phyloP scores from a whole-genome alignment of 805 yeast species.

The Yarrowia sp. region DNA sequence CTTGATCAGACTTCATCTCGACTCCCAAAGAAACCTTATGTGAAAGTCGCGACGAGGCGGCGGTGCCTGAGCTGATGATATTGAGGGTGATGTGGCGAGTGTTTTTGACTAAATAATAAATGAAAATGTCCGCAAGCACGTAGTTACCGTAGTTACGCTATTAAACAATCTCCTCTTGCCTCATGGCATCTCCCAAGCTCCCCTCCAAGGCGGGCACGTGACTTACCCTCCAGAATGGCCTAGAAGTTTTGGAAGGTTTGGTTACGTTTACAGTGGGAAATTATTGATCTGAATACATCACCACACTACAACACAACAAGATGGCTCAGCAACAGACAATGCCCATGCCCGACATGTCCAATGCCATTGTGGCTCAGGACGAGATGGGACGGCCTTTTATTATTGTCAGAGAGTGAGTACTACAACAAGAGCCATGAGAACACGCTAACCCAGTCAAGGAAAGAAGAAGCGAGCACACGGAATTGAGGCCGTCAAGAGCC shows the following conservation, averaged over 20 bases:
- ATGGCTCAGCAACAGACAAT: slow-evolving; percentile 31
- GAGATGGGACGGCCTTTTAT: slow-evolving; percentile 99
- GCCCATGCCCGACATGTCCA: slow-evolving; percentile 86
- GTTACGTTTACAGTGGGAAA: not conserved
- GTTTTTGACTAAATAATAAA: no score
- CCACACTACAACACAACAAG: not conserved
- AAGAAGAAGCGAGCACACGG: slow-evolving; percentile 66
- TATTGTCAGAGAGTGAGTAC: slow-evolving; percentile 81
- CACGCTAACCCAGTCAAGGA: slow-evolving; percentile 44
- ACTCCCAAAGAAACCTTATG: no score
- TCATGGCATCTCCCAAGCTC: no score
- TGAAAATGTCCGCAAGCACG: no score
- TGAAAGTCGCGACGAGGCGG: no score
- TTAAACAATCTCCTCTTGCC: no score
- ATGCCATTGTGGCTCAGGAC: slow-evolving; percentile 98
- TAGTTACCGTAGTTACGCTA: no score
- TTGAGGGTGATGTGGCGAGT: no score
- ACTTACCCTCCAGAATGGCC: slow-evolving; percentile 21
- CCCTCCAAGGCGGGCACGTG: not conserved
- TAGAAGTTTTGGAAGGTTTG: slow-evolving; percentile 12
- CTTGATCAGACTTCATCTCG: no score
- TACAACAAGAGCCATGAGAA: not conserved
- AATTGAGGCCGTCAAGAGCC: slow-evolving; percentile 72
- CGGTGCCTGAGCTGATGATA: no score
- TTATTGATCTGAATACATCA: slow-evolving; percentile 5